Evolutionary conservation across 2,329 filamentous ascomycete species (phyloP), one percentile per base, ranked within the genome.

Genomic region (Penicillium paneum): DNA sequence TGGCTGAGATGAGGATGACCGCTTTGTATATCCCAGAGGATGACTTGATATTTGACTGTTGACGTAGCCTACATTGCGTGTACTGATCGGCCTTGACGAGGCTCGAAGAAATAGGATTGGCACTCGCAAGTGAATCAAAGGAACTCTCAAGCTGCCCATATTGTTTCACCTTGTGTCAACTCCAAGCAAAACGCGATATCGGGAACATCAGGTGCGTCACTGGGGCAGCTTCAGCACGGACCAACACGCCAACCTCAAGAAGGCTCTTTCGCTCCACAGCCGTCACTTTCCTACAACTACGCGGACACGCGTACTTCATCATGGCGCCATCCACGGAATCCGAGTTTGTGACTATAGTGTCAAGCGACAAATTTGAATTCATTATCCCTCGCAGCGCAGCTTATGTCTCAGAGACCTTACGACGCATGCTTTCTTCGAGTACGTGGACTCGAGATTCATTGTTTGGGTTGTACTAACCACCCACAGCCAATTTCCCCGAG

Each of bases 301-400:
- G 43, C 42, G 43, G 49, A 26, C 26, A 65, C 63, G 60, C 55
- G 59, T 3, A 47, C 56, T 10, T 39, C 58, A 51, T 29, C 51
- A 47, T 62, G 59, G 47, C 52, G 8, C 39, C 42, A 31, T 53
- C 62, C 4, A 21, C 60, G 24, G 59, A 63, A 17, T 66, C 79
- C 3, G 80, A 84, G 57, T 87, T 81, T 64, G 83, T 88, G 49
- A 87, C 85, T 0, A 75, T 88, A 6, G 77, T 86, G 21, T 87
- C 84, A 1, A 79, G 77, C 53, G 85, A 88, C 66, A 83, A 80
- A 47, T 88, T 82, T 67, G 83, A 86, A 59, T 88, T 86, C 69
- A 77, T 86, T 58, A 70, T 88, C 39, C 78, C 81, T 21, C 80
- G 84, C 61, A 83, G 79, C 29, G 80, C 82, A 5, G 85, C 84